These are phyloP conservation scores for Cytospora schulzeri DNA, from an alignment of 2,329 filamentous ascomycete species.

Conservation along the genomic window DNA sequence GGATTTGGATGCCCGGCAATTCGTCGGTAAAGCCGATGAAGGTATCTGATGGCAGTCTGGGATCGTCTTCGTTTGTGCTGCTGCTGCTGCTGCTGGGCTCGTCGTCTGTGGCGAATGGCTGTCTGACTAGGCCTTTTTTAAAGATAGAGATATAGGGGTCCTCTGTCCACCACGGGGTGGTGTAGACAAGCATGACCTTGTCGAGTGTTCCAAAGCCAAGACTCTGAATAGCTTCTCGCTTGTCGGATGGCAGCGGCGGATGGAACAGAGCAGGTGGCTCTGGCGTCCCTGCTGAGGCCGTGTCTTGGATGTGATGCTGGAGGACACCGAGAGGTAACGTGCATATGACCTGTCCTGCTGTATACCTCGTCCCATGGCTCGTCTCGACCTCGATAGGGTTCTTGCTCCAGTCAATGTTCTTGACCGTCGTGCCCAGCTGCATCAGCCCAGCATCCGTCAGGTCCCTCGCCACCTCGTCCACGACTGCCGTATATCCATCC, in stretches of 20 bases:
- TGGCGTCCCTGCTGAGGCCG: background rate
- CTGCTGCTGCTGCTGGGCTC: too few relatives aligned
- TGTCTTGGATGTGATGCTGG: conserved; percentile 3
- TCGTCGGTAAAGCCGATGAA: conserved; percentile 17
- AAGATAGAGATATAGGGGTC: conserved; percentile 11
- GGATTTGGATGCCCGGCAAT: conserved; percentile 12
- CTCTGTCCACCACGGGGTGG: conserved; percentile 17
- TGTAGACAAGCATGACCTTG: conserved; percentile 20
- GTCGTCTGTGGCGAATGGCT: background rate
- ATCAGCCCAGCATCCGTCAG: conserved; percentile 9
- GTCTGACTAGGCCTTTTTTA: conserved; percentile 4
- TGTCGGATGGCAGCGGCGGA: conserved; percentile 8
- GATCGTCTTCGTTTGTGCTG: background rate
- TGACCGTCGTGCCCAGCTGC: conserved; percentile 5
- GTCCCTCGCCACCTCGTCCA: conserved; percentile 16
- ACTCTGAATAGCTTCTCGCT: conserved; percentile 9
- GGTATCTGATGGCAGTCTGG: conserved; percentile 1
- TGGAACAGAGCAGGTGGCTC: background rate
- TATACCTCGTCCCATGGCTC: conserved; percentile 5
- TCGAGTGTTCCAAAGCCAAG: conserved; percentile 20
- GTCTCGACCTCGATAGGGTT: conserved; percentile 10
- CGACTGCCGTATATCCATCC: conserved; percentile 14
- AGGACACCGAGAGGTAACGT: conserved; percentile 18
- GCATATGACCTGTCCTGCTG: conserved; percentile 15
- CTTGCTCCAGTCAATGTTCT: conserved; percentile 10